phyloP scores from a whole-genome alignment of 352 stramenopile genomes.

The Paralagenidium karlingii region DNA sequence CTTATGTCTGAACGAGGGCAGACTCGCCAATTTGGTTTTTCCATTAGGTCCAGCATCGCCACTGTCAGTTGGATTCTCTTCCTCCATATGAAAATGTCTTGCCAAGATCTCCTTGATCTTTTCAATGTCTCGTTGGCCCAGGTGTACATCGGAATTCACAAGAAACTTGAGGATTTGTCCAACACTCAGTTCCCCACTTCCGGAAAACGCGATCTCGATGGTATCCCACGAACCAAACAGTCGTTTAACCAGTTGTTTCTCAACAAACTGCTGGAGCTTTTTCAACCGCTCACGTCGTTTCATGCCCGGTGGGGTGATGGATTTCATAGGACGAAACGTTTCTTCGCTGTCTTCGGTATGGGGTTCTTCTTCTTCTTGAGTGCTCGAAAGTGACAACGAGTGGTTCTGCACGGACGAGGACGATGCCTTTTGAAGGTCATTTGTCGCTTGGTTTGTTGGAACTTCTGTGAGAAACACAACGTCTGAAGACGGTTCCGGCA shows the following conservation, averaged over 20 bases:
- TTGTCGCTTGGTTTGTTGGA: too few relatives aligned
- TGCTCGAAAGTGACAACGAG: too few relatives aligned
- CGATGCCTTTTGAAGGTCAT: too few relatives aligned
- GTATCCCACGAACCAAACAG: conserved; percentile 53
- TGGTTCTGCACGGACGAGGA: too few relatives aligned
- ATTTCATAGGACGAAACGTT: too few relatives aligned
- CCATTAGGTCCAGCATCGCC: conserved; percentile 3
- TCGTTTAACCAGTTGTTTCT: conserved; percentile 53
- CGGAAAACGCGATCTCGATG: conserved; percentile 54
- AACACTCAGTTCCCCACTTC: conserved; percentile 46
- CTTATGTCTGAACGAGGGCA: conserved; percentile 4
- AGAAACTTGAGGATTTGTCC: conserved; percentile 62
- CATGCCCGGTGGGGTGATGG: conserved; percentile 18
- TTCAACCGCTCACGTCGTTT: conserved; percentile 37
- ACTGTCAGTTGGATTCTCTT: conserved; percentile 1
- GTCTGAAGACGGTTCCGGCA: too few relatives aligned
- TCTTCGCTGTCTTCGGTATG: too few relatives aligned
- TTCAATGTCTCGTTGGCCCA: conserved; percentile 29
- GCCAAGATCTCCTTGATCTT: conserved; percentile 55
- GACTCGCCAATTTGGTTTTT: neutral
- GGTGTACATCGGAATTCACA: conserved; percentile 50
- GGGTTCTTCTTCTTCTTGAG: too few relatives aligned
- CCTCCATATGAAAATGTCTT: conserved; percentile 13
- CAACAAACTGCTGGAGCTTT: conserved; percentile 48
- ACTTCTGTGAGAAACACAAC: too few relatives aligned